Percentiles rank a stretch among this genome's conserved stretches.
These are phyloP conservation scores for Fusarium sambucinum DNA, from an alignment of 2,329 filamentous ascomycete species.

Conservation along the genomic window DNA sequence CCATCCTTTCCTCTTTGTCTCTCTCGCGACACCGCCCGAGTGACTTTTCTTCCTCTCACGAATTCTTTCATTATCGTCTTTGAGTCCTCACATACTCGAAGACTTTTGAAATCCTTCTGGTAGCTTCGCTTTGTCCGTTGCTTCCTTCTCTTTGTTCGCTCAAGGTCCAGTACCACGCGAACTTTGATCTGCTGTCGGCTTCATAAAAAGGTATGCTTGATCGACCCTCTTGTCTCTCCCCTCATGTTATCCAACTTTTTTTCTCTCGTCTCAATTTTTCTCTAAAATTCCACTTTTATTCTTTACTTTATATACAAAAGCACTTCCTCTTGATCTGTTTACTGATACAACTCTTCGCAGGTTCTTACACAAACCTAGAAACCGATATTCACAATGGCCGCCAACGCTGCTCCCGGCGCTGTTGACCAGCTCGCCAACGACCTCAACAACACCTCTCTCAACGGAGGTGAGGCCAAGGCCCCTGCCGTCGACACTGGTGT, in stretches of 20 bases:
- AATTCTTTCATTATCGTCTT: slow-evolving; percentile 33
- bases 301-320: slow-evolving; percentile 14
- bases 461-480: slow-evolving; percentile 74
- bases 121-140: slow-evolving; percentile 50
- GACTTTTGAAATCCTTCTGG: slow-evolving; percentile 37
- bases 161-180: slow-evolving; percentile 45
- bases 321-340: slow-evolving; percentile 18
- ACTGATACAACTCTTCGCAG: slow-evolving; percentile 37
- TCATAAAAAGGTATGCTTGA: slow-evolving; percentile 39
- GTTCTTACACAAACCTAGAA: slow-evolving; percentile 33
- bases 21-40: slow-evolving; percentile 50
- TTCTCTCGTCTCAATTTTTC: slow-evolving; percentile 1
- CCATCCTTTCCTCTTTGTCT: slow-evolving; percentile 40
- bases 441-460: slow-evolving; percentile 77
- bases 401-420: slow-evolving; percentile 69
- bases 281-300: slow-evolving; percentile 6
- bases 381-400: slow-evolving; percentile 66
- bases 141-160: slow-evolving; percentile 49
- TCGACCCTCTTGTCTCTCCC: slow-evolving; percentile 18
- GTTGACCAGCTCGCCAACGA: slow-evolving; percentile 86
- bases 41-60: slow-evolving; percentile 38
- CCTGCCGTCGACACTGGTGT: slow-evolving; percentile 82
- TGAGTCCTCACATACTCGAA: slow-evolving; percentile 48
- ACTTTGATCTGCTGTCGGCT: slow-evolving; percentile 42
- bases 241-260: slow-evolving; percentile 24